Conservation (phyloP, 2,329 filamentous ascomycete species). For the Cercospora sp. region DNA sequence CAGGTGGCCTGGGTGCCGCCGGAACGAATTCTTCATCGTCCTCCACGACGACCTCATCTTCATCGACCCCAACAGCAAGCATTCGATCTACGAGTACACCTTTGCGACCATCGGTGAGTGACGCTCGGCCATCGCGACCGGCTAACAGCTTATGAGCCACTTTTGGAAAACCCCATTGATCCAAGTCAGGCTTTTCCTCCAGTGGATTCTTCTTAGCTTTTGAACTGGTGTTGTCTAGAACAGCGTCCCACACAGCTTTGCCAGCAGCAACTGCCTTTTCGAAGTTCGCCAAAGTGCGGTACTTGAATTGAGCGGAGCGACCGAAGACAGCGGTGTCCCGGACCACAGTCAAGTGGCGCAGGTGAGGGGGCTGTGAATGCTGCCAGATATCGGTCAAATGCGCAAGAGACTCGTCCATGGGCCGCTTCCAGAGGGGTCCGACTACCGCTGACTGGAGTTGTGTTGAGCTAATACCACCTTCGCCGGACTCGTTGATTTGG, state of each 20-base stretch:
- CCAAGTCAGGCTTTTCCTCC: slow-evolving; percentile 35
- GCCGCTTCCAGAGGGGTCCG: slow-evolving; percentile 56
- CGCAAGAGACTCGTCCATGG: slow-evolving; percentile 54
- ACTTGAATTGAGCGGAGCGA: slow-evolving; percentile 54
- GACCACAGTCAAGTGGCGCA: slow-evolving; percentile 58
- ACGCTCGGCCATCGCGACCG: slow-evolving; percentile 45
- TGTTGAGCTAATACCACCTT: slow-evolving; percentile 51
- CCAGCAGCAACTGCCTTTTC: slow-evolving; percentile 54
- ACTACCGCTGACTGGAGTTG: slow-evolving; percentile 41
- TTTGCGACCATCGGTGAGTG: slow-evolving; percentile 38
- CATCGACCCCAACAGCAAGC: slow-evolving; percentile 28
- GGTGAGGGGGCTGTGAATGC: slow-evolving; percentile 57
- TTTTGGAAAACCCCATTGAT: slow-evolving; percentile 52
- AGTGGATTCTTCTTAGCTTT: slow-evolving; percentile 31
- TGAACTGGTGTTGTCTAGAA: slow-evolving; percentile 39
- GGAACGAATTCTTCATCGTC: slow-evolving; percentile 3
- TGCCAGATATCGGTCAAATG: slow-evolving; percentile 59
- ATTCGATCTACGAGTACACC: slow-evolving; percentile 14
- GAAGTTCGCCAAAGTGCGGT: slow-evolving; percentile 56
- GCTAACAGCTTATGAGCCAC: slow-evolving; percentile 39
- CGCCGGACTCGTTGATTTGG: slow-evolving; percentile 49
- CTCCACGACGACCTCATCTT: slow-evolving; percentile 25
- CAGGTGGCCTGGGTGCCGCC: slow-evolving; percentile 3
- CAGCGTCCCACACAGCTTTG: slow-evolving; percentile 55
- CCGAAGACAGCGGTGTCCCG: slow-evolving; percentile 53